Conservation (phyloP, 768 basidiomycete genomes). For the Candolleomyces aberdarensis region DNA sequence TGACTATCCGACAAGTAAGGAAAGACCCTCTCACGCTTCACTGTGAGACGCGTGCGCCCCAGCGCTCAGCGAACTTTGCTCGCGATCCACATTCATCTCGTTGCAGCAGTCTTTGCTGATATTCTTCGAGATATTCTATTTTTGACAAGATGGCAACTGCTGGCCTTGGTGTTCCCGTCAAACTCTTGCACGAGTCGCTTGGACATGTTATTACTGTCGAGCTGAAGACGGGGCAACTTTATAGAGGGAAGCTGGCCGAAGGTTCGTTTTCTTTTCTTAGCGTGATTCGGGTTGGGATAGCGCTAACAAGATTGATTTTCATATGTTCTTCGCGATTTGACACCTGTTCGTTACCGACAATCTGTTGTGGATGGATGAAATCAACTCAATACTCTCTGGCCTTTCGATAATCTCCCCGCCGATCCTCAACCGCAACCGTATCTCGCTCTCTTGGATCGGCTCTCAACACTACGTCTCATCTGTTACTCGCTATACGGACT, state of each 20-base stretch:
- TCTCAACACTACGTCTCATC: neutral
- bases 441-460: no score
- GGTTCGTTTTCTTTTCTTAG: constrained; percentile 47
- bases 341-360: neutral
- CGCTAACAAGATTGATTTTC: constrained; percentile 12
- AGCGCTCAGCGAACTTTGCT: neutral
- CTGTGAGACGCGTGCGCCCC: neutral
- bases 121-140: neutral
- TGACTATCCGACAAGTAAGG: neutral
- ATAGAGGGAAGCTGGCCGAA: constrained; percentile 96
- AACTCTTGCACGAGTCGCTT: constrained; percentile 92
- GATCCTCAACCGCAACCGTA: no score
- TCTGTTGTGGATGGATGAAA: neutral
- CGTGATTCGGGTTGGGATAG: neutral
- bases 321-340: constrained; percentile 8
- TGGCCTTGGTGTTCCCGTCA: constrained; percentile 92
- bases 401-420: neutral
- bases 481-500: neutral
- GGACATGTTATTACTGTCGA: constrained; percentile 98
- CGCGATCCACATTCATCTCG: neutral
- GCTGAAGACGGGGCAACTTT: constrained; percentile 95
- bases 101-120: neutral
- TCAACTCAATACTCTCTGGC: neutral
- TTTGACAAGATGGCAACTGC: constrained; percentile 42
- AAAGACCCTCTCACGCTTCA: neutral